phyloP scores from a whole-genome alignment of 2,329 filamentous ascomycete genomes.

The Botrytis galanthina region DNA sequence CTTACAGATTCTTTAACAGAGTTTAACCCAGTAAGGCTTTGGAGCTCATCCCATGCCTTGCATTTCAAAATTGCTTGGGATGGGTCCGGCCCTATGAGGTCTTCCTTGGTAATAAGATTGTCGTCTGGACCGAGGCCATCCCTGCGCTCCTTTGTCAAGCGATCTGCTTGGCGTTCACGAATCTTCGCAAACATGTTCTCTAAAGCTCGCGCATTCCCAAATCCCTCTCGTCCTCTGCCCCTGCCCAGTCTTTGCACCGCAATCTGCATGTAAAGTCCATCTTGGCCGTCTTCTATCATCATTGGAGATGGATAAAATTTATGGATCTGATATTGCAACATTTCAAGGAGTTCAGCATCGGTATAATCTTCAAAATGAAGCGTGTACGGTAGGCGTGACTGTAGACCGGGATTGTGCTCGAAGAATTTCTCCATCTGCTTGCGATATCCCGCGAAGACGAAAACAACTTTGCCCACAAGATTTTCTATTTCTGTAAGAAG shows the following conservation, averaged over 20 bases:
- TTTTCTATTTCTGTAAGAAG: slow-evolving; percentile 73
- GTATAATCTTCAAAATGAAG: slow-evolving; percentile 69
- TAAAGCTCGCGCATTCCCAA: slow-evolving; percentile 69
- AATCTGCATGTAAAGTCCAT: slow-evolving; percentile 64
- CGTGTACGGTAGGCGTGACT: slow-evolving; percentile 64
- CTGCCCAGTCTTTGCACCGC: slow-evolving; percentile 59
- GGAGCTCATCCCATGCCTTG: slow-evolving; percentile 56
- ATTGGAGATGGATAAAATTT: slow-evolving; percentile 55
- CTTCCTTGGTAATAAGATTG: slow-evolving; percentile 59
- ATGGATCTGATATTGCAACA: slow-evolving; percentile 55
- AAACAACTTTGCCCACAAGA: slow-evolving; percentile 64
- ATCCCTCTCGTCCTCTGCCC: slow-evolving; percentile 62
- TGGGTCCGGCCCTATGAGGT: slow-evolving; percentile 70
- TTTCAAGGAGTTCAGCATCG: slow-evolving; percentile 61
- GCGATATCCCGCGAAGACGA: slow-evolving; percentile 71
- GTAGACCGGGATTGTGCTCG: slow-evolving; percentile 67
- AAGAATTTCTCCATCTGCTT: slow-evolving; percentile 77
- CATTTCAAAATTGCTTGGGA: slow-evolving; percentile 50
- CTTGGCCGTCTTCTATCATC: slow-evolving; percentile 55
- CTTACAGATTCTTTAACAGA: slow-evolving; percentile 62
- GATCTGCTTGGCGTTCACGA: slow-evolving; percentile 54
- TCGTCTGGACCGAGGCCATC: slow-evolving; percentile 49
- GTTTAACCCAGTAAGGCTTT: slow-evolving; percentile 56
- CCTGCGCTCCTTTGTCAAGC: slow-evolving; percentile 51
- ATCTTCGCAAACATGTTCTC: slow-evolving; percentile 60